These are phyloP conservation scores for Begonia fuchsioides DNA, from an alignment of 306 rosid species.

Conservation along the genomic window DNA sequence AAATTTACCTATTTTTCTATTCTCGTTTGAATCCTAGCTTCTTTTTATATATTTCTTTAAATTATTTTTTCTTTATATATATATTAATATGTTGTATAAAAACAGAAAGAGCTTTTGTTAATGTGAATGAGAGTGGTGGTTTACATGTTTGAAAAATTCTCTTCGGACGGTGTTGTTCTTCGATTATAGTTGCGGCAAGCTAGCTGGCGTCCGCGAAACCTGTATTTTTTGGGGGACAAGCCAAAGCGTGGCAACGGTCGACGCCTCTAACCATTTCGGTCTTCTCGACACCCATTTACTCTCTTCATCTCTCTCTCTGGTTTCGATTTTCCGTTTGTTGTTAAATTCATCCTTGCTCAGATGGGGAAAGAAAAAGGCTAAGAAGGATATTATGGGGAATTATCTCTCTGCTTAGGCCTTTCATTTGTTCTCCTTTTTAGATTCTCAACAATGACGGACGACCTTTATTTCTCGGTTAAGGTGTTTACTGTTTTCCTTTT, in stretches of 20 bases:
- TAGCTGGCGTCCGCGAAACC: neutral
- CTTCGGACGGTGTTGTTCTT: too few relatives aligned
- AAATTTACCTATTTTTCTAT: too few relatives aligned
- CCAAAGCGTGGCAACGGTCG: conserved; percentile 10
- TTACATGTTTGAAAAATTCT: too few relatives aligned
- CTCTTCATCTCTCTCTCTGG: conserved; percentile 12
- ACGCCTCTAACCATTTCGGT: conserved; percentile 14
- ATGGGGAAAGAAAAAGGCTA: conserved; percentile 22
- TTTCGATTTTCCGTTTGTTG: conserved; percentile 6
- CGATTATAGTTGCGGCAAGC: neutral
- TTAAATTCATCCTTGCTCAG: conserved; percentile 7
- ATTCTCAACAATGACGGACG: conserved; percentile 74
- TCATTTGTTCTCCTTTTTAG: conserved; percentile 40
- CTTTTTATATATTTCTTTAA: too few relatives aligned
- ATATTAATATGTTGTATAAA: too few relatives aligned
- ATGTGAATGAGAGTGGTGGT: too few relatives aligned
- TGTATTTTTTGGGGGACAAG: neutral
- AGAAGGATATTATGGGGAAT: conserved; percentile 8
- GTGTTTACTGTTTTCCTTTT: conserved; percentile 15
- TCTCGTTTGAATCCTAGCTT: too few relatives aligned
- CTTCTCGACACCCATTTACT: conserved; percentile 22
- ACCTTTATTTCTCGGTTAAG: conserved; percentile 60
- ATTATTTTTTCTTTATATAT: too few relatives aligned
- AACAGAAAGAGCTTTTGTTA: too few relatives aligned
- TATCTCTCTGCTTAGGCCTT: conserved; percentile 36